A percentile compares a stretch with the other conserved stretches of the same genome.
Evolutionary conservation across 2,329 filamentous ascomycete genomes (phyloP).

Genomic region (Byssochlamys sp.): DNA sequence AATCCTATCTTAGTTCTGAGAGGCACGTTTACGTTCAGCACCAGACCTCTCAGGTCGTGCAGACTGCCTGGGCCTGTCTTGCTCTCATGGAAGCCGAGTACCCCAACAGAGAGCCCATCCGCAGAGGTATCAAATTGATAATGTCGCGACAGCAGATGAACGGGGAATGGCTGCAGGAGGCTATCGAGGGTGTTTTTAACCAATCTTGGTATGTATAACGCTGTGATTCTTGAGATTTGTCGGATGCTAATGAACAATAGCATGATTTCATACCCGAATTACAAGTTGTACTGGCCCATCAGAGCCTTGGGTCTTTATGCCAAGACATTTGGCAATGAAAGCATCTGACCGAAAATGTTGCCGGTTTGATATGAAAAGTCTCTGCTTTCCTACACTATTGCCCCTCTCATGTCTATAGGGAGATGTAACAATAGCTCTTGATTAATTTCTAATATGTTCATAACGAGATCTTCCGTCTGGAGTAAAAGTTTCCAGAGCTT

Average conservation of each 20-base stretch:
- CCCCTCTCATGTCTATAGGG: not conserved
- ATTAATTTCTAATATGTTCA: not conserved
- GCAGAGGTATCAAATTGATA: conserved; percentile 66
- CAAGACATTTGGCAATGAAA: conserved; percentile 57
- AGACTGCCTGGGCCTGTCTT: conserved; percentile 85
- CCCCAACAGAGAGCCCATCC: conserved; percentile 62
- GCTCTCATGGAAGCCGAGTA: conserved; percentile 74
- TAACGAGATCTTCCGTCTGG: not conserved
- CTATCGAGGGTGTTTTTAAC: conserved; percentile 97
- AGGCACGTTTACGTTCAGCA: conserved; percentile 66
- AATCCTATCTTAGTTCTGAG: conserved; percentile 82
- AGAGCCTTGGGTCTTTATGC: conserved; percentile 89
- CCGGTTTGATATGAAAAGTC: not conserved
- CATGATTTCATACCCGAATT: conserved; percentile 99
- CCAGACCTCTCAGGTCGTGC: conserved; percentile 74
- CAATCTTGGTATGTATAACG: conserved; percentile 67
- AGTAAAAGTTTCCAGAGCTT: not conserved
- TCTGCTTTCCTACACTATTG: not conserved
- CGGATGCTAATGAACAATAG: conserved; percentile 31
- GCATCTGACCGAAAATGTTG: conserved; percentile 30
- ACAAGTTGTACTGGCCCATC: conserved; percentile 92
- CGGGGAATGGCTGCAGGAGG: conserved; percentile 90
- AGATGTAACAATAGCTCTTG: not conserved
- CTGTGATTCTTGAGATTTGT: not conserved
- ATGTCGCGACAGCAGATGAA: conserved; percentile 77